These are phyloP conservation scores for Dalbergia oliveri DNA, from an alignment of 306 rosid species.

Conservation along the genomic window DNA sequence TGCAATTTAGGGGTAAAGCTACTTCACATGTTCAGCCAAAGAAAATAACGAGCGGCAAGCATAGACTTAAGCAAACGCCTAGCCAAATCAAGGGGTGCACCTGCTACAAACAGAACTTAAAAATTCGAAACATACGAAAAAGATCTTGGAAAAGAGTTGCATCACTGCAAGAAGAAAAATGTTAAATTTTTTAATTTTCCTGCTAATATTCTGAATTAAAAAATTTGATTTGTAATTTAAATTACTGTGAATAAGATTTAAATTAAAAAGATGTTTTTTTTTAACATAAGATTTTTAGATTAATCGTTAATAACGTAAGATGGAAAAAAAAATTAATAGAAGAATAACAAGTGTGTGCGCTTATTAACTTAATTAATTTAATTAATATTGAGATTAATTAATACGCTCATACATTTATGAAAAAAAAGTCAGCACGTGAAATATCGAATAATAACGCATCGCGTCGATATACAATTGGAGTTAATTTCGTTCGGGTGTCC, in stretches of 20 bases:
- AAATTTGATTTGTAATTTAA: too few relatives aligned
- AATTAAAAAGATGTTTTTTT: too few relatives aligned
- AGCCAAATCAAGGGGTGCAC: neutral
- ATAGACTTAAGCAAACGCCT: too few relatives aligned
- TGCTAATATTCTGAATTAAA: too few relatives aligned
- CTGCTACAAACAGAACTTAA: neutral
- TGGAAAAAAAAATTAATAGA: neutral
- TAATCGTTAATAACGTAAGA: too few relatives aligned
- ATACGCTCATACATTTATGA: neutral
- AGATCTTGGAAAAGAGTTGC: neutral
- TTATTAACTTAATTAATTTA: neutral
- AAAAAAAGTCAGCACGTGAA: slow-evolving; percentile 23
- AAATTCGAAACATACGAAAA: neutral
- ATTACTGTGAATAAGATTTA: too few relatives aligned
- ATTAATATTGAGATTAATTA: neutral
- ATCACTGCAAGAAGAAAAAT: neutral
- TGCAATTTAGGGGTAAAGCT: neutral
- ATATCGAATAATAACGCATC: neutral
- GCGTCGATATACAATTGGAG: neutral
- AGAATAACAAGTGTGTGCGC: neutral
- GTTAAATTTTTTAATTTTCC: too few relatives aligned
- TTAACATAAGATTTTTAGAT: too few relatives aligned
- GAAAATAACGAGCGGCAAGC: neutral
- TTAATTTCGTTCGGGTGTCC: slow-evolving; percentile 56
- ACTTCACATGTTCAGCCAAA: neutral